A percentile compares a stretch with the other conserved stretches of the same genome.
phyloP scores from a whole-genome alignment of 139 green algal species.

The Eudorina sp. region DNA sequence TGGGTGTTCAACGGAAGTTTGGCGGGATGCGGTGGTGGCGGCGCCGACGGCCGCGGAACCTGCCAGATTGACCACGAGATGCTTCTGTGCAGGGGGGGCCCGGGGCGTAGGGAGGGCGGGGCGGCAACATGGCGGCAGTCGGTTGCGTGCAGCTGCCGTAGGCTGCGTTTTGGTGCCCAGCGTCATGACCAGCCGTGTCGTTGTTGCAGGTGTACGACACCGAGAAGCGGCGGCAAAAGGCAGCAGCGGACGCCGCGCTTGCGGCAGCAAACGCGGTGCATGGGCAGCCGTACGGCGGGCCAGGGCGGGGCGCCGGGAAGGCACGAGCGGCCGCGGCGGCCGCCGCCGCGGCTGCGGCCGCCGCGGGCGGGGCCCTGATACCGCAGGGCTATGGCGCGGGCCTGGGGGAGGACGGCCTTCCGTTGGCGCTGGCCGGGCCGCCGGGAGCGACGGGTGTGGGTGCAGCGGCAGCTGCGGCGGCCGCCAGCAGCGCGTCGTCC shows the following conservation, averaged over 20 bases:
- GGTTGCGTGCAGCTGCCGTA: too few relatives aligned
- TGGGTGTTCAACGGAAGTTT: too few relatives aligned
- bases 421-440: background rate
- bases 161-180: too few relatives aligned
- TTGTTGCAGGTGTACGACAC: conserved; percentile 64
- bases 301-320: conserved; percentile 10
- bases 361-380: background rate
- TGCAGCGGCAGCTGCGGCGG: too few relatives aligned
- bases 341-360: background rate
- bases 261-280: conserved; percentile 14
- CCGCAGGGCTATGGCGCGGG: background rate
- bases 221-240: conserved; percentile 59
- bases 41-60: too few relatives aligned
- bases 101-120: too few relatives aligned
- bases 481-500: background rate
- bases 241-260: conserved; percentile 16
- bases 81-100: too few relatives aligned
- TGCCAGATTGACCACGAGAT: too few relatives aligned
- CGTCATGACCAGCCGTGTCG: too few relatives aligned
- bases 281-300: conserved; percentile 12
- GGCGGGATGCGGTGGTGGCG: too few relatives aligned
- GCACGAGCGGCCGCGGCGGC: background rate
- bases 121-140: too few relatives aligned
- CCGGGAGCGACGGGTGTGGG: too few relatives aligned
- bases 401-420: background rate